Percentiles rank a stretch among this genome's conserved stretches.
Conservation (phyloP, 2,329 filamentous ascomycete species). For the Aplosporella prunicola region DNA sequence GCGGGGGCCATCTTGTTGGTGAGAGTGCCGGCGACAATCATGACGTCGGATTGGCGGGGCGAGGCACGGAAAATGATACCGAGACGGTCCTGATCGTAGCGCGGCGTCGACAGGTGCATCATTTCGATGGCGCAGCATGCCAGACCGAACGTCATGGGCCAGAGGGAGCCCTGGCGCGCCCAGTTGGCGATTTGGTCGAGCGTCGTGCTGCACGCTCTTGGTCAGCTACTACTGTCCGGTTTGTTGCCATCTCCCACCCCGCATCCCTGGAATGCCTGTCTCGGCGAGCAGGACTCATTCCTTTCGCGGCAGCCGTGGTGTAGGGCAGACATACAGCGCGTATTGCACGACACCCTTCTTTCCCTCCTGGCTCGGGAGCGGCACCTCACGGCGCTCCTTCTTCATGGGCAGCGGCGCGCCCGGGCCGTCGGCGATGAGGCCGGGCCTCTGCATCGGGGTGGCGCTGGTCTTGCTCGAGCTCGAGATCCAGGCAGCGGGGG, state of each 20-base stretch:
- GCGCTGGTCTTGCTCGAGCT: constrained; percentile 57
- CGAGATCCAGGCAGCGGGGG: constrained; percentile 53
- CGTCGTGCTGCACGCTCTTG: constrained; percentile 68
- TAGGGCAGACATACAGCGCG: constrained; percentile 60
- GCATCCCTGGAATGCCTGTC: not conserved
- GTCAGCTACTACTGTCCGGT: too few species aligned
- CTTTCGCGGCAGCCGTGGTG: not conserved
- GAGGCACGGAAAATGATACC: constrained; percentile 90
- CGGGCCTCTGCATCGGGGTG: constrained; percentile 41
- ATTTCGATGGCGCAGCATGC: constrained; percentile 89
- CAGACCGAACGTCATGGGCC: constrained; percentile 85
- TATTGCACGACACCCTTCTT: constrained; percentile 78
- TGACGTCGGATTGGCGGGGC: constrained; percentile 82
- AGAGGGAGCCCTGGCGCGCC: constrained; percentile 78
- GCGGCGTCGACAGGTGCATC: constrained; percentile 89
- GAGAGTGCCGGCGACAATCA: constrained; percentile 88
- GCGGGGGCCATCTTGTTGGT: constrained; percentile 96
- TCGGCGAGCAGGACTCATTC: not conserved
- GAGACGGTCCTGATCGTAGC: constrained; percentile 82
- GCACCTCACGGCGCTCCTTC: constrained; percentile 58
- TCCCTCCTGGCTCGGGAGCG: constrained; percentile 65
- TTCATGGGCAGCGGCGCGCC: constrained; percentile 44
- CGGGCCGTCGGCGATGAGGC: constrained; percentile 45
- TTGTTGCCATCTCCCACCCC: too few species aligned
- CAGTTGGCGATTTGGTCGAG: constrained; percentile 79